Percentiles rank a stretch among this genome's conserved stretches.
phyloP scores from a whole-genome alignment of 164 flowering plant species.

The Tetrastigma voinierianum region DNA sequence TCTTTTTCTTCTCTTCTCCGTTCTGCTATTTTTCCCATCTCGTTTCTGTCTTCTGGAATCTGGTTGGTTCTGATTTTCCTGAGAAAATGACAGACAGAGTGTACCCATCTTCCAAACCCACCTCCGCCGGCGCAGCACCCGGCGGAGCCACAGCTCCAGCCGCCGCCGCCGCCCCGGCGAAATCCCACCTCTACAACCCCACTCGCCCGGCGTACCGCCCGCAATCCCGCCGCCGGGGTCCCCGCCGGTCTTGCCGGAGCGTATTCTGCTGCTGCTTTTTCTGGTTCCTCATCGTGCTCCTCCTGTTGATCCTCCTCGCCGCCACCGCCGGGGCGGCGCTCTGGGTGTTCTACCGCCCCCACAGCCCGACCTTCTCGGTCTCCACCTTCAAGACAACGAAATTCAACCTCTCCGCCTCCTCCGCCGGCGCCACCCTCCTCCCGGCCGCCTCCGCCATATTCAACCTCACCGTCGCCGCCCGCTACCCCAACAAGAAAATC shows the following conservation, averaged over 20 bases:
- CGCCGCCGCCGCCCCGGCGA: constrained; percentile 16
- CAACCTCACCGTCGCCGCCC: constrained; percentile 46
- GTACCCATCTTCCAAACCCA: constrained; percentile 46
- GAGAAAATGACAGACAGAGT: constrained; percentile 49
- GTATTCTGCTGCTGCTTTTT: constrained; percentile 41
- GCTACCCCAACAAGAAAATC: constrained; percentile 55
- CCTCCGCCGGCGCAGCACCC: constrained; percentile 12
- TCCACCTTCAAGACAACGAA: constrained; percentile 36
- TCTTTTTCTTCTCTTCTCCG: background rate
- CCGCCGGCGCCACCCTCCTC: constrained; percentile 17
- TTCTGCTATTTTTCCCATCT: background rate
- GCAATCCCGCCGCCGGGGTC: constrained; percentile 19
- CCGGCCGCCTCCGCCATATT: constrained; percentile 36
- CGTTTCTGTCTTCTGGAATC: background rate
- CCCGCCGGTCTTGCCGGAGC: constrained; percentile 22
- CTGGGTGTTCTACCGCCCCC: constrained; percentile 59
- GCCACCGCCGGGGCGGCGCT: constrained; percentile 47
- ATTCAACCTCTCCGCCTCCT: constrained; percentile 47
- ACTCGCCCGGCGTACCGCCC: constrained; percentile 34
- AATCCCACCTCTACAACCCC: constrained; percentile 26
- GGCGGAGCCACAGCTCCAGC: constrained; percentile 1
- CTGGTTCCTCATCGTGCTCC: constrained; percentile 34
- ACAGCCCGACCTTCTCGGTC: constrained; percentile 49
- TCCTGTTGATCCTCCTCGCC: constrained; percentile 34
- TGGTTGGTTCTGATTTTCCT: no score